Conservation (phyloP, 768 basidiomycete genomes). For the Tulasnella sp. region DNA sequence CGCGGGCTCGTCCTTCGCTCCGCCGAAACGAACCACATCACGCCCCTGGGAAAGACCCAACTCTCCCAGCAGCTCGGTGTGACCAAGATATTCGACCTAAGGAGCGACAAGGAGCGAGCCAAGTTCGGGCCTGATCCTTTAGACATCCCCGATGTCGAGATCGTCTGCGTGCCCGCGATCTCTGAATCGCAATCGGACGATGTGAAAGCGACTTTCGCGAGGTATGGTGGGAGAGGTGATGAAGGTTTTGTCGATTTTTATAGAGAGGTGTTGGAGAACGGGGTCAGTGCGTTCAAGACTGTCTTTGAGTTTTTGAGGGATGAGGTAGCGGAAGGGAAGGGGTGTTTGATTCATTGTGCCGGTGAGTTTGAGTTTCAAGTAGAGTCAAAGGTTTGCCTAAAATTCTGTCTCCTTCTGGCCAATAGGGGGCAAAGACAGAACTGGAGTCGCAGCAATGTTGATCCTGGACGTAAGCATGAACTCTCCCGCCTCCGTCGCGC, state of each 20-base stretch:
- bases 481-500: neutral
- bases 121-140: constrained; percentile 61
- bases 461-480: constrained; percentile 20
- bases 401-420: neutral
- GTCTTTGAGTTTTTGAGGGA: constrained; percentile 74
- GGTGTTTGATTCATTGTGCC: constrained; percentile 74
- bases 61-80: constrained; percentile 57
- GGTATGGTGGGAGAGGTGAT: neutral
- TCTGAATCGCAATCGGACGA: neutral
- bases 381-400: neutral
- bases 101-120: constrained; percentile 73
- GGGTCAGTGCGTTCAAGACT: constrained; percentile 60
- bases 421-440: constrained; percentile 76
- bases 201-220: neutral
- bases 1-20: constrained; percentile 51
- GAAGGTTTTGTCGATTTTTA: constrained; percentile 66
- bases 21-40: constrained; percentile 69
- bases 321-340: constrained; percentile 49
- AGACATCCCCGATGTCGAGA: constrained; percentile 59
- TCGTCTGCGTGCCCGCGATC: constrained; percentile 17
- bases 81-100: constrained; percentile 66
- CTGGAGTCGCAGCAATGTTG: constrained; percentile 40
- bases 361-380: constrained; percentile 36
- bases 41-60: constrained; percentile 51
- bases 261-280: constrained; percentile 74